Base-by-base conservation (phyloP, 2,329 filamentous ascomycete species). In the Bipolaris sorokiniana region DNA sequence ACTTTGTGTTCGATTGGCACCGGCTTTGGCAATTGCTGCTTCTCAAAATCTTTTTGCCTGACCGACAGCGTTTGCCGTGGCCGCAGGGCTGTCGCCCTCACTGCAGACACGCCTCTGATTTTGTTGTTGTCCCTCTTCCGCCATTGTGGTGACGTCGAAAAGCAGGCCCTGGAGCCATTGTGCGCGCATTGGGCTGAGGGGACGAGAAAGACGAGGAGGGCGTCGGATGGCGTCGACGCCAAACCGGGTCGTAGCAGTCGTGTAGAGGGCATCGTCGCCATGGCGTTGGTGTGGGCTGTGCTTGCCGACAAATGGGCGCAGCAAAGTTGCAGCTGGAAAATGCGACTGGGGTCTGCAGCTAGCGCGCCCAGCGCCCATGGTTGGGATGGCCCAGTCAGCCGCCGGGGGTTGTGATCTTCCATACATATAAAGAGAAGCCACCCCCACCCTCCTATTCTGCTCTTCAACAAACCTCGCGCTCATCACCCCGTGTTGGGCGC, bases 31-130 rank as follows among this genome's bases (percentile, higher is more conserved):
- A 97, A 80, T 51, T 61, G 54, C 58, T 67, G 65, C 44, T 68
- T 68, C 20, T 53, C 62, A 54, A 69, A 65, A 48, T 87, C 82
- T 42, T 88, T 84, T 69, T 89, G 86, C 40, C 86, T 88, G 58
- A 95, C 88, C 16, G 89, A 90, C 52, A 96, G 81, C n/a, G 84
- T 86, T 73, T 90, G 87, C 50, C 88, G 86, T 5, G 88, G 87
- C 0, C 77, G 75, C 6, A 78, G 63, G 16, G 93, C 93, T 1
- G 90, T 92, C 48, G 89, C 84, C 65, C 90, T 88, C 55, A 96
- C 83, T 22, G 88, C 89, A 54, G 92, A 97, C 50, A 97, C 86
- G 42, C 92, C 94, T 59, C 95, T 90, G 59, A 86, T 80, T 64
- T 84, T 88, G 81, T 91, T 97, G 79, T 86, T 86, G 80, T 97